These are phyloP conservation scores for Saccharomycopsis synnaedendra DNA, from an alignment of 805 yeast species.

Conservation along the genomic window DNA sequence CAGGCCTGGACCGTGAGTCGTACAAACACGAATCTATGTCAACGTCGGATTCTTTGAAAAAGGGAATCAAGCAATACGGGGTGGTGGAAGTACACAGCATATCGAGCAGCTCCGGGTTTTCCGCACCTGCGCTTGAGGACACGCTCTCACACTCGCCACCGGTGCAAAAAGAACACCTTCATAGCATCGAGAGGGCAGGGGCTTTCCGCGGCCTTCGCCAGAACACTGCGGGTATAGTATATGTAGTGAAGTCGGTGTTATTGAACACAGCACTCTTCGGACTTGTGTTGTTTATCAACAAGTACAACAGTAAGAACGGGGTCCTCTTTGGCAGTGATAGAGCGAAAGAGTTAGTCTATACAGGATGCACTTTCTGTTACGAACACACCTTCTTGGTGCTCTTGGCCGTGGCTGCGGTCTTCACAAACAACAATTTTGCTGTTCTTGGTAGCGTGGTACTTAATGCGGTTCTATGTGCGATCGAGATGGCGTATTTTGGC, in stretches of 20 bases:
- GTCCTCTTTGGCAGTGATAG: background rate
- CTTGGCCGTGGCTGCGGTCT: background rate
- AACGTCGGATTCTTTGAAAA: no score
- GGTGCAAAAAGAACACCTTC: no score
- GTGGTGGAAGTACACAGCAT: no score
- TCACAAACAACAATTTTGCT: constrained; percentile 1
- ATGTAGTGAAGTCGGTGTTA: background rate
- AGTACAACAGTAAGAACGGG: background rate
- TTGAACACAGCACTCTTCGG: background rate
- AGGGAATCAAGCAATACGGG: no score
- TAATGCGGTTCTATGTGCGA: background rate
- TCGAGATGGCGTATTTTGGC: background rate
- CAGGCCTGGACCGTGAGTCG: no score
- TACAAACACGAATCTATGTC: no score
- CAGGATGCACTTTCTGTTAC: background rate
- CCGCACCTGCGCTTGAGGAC: no score
- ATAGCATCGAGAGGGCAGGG: no score
- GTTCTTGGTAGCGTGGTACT: background rate
- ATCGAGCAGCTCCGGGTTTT: no score
- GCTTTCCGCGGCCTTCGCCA: no score
- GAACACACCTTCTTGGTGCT: background rate
- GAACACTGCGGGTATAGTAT: no score
- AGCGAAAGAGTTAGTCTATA: background rate
- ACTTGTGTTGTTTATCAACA: background rate
- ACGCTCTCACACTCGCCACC: no score